Base-by-base conservation (phyloP, 2,329 filamentous ascomycete genomes). In the Colletotrichum euphorbiae region DNA sequence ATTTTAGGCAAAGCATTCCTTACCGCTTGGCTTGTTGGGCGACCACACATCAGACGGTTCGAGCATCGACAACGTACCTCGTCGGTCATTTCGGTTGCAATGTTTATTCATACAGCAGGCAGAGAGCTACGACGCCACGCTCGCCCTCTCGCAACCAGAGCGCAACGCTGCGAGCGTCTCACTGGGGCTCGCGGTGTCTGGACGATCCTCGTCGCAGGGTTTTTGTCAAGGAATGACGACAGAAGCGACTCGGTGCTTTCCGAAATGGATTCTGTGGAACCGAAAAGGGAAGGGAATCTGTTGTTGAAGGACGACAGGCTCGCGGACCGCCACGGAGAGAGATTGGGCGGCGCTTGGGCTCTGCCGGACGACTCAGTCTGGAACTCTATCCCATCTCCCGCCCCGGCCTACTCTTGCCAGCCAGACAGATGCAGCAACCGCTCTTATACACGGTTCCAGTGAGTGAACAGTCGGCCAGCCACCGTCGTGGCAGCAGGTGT, bases 131-230 rank as follows among this genome's bases (percentile, higher is more conserved):
- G 45, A 33, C 45, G 9, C 45, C 6, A 42, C 55, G 57, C 45
- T 51, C 46, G 45, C 45, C 33, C 45, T 40, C 57, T 51, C 43
- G 45, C 57, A 60, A 51, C 33, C 57, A 42, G 57, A 60, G 57
- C 57, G 57, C 57, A 40, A 50, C 31, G n/a, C 15, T 33, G 13
- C 17, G 43, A 19, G 12, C 17, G 57, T 60, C 19, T 60, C 33
- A 50, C 28, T 42, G 50, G 31, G 45, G 57, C 38, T 57, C 38
- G 54, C 28, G 54, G 38, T n/a, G 9, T 42, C 19, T 21, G 52
- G 52, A 55, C 33, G 36, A 55, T 42, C 48, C 9, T 19, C 28
- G 17, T 28, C 24, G 17, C 28, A 33, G 15, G 48, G 48, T 28
- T 36, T 33, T n/a, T 8, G 12, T 13, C 38, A n/a, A 5, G 33